Evolutionary conservation across 2,329 filamentous ascomycete species (phyloP).

Genomic region (Monosporascus sp.): DNA sequence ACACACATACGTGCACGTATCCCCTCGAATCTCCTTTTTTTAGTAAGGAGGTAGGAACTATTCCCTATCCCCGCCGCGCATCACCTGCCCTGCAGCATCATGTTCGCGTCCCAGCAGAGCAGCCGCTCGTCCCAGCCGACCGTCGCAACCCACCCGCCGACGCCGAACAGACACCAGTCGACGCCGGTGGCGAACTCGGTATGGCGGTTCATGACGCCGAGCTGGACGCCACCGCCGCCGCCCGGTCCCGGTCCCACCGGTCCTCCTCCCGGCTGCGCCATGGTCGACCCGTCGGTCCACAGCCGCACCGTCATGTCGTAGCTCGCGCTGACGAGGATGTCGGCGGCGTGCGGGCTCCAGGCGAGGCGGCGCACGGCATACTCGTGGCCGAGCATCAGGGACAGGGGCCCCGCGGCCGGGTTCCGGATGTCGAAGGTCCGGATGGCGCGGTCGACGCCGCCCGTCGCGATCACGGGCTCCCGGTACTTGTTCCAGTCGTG

Average conservation of each 20-base stretch:
- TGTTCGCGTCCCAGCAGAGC: constrained; percentile 80
- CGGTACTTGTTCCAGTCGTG: constrained; percentile 99
- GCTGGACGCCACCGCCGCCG: constrained; percentile 56
- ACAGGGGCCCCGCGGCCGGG: constrained; percentile 64
- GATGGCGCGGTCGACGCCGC: constrained; percentile 80
- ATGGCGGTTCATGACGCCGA: constrained; percentile 85
- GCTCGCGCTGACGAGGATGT: constrained; percentile 80
- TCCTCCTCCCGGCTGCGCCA: constrained; percentile 13
- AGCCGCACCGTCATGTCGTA: constrained; percentile 98
- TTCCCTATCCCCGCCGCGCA: not conserved
- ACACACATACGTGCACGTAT: too few species aligned
- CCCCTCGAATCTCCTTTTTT: too few species aligned
- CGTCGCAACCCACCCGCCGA: constrained; percentile 91
- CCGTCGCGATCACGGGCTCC: constrained; percentile 76
- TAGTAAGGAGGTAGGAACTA: too few species aligned
- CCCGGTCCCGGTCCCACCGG: constrained; percentile 24
- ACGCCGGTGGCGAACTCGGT: constrained; percentile 96
- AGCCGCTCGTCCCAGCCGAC: constrained; percentile 92
- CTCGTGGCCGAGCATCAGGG: constrained; percentile 76
- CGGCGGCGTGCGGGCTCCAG: constrained; percentile 91
- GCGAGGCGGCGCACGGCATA: constrained; percentile 82
- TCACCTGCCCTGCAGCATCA: constrained; percentile 19
- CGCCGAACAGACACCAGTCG: constrained; percentile 96
- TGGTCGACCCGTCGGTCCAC: constrained; percentile 70
- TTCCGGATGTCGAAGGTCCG: constrained; percentile 87